phyloP scores from a whole-genome alignment of 2,329 filamentous ascomycete species.

The Fusarium armeniacum region DNA sequence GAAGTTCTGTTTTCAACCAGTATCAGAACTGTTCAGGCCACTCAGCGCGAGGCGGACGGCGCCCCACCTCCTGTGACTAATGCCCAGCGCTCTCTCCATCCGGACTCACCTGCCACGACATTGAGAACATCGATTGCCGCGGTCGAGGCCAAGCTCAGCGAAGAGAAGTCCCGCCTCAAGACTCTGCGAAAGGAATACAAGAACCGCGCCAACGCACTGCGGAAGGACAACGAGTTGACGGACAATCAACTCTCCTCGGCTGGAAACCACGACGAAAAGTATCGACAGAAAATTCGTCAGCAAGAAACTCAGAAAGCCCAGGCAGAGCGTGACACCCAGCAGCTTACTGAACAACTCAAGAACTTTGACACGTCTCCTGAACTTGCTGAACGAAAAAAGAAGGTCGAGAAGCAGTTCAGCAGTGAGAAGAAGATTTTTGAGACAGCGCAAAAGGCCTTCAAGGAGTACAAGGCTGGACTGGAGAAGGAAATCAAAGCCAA shows the following conservation, averaged over 20 bases:
- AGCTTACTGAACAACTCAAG: constrained; percentile 71
- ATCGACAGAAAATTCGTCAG: constrained; percentile 80
- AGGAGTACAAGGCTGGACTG: constrained; percentile 70
- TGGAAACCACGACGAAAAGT: constrained; percentile 81
- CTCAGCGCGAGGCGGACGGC: constrained; percentile 53
- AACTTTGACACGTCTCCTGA: constrained; percentile 75
- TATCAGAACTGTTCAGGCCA: constrained; percentile 73
- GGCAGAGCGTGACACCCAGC: constrained; percentile 68
- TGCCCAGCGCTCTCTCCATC: constrained; percentile 73
- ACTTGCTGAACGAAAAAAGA: constrained; percentile 69
- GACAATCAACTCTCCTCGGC: constrained; percentile 75
- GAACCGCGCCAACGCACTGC: constrained; percentile 73
- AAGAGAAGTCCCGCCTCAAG: constrained; percentile 78
- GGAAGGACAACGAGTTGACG: constrained; percentile 80
- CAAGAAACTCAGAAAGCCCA: constrained; percentile 80
- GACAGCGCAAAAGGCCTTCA: constrained; percentile 66
- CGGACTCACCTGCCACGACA: constrained; percentile 82
- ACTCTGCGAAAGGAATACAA: constrained; percentile 81
- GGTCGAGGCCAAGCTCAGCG: constrained; percentile 77
- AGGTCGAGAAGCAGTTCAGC: constrained; percentile 66
- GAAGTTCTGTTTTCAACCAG: constrained; percentile 78
- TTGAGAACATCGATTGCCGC: constrained; percentile 81
- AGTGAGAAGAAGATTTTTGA: constrained; percentile 73
- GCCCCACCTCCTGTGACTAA: constrained; percentile 54
- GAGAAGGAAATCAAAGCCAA: constrained; percentile 74